Evolutionary conservation across 164 flowering plant genomes (phyloP), one percentile per base, ranked within the genome.

Genomic region (Akebia trifoliata): DNA sequence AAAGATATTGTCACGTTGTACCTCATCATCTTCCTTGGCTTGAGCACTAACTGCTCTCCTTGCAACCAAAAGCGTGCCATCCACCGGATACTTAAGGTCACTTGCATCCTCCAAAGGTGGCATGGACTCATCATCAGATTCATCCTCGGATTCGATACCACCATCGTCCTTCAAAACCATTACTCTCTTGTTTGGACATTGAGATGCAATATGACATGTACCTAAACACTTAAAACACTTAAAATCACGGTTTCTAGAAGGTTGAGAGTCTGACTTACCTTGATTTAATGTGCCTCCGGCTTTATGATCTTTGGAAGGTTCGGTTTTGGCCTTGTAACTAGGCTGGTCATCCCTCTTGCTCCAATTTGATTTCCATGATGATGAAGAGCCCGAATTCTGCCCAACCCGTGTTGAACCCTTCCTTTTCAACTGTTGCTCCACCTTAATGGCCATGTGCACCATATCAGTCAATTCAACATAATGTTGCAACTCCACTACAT

Each of bases 181-280:
- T 36, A 2, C 39, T 6, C 7, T 1, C 12, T 36, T 36, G 12
- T 36, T 36, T 2, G 39, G 39, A 14, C 4, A 36, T 6, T 36
- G 39, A 9, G 7, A 36, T 8, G 4, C 39, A 36, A 36, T 36
- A 6, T 36, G 39, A 36, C 64, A 56, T 3, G n/a, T 6, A 15
- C 56, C 63, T 30, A 48, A 40, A 37, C 63, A 60, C 48, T 24
- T 50, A 50, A n/a, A 60, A 25, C 63, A 60, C 14, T 49, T 60
- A 60, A 60, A 49, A 28, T 17, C 52, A n/a, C 63, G 25, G 35
- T 18, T 31, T 29, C 18, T 49, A 4, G 30, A 8, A 36, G 42
- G 43, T 26, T 22, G n/a, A 6, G 6, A 1, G 2, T 20, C 30
- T 47, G 22, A 22, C 30, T 47, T 26, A 6, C 22, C 30, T 24